Conservation (phyloP, 2,329 filamentous ascomycete species). For the Stenocarpella maydis region DNA sequence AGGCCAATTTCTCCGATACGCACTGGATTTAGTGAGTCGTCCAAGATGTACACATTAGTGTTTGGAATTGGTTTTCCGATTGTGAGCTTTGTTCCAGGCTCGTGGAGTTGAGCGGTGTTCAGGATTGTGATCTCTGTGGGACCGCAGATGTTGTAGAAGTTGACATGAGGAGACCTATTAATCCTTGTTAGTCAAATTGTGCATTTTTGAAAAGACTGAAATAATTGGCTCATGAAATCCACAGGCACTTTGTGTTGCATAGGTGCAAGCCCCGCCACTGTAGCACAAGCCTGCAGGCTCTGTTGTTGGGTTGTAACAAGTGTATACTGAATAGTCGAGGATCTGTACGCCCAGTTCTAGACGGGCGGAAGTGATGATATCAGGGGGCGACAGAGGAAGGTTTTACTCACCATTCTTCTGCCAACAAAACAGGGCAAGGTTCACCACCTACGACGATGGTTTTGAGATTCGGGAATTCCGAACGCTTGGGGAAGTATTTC, state of each 20-base stretch:
- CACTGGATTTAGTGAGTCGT: constrained; percentile 55
- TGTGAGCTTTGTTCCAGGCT: constrained; percentile 54
- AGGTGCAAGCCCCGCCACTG: not conserved
- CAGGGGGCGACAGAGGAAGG: not conserved
- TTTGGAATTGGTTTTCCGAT: constrained; percentile 66
- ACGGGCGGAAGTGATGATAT: not conserved
- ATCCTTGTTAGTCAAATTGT: not conserved
- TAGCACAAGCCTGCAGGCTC: not conserved
- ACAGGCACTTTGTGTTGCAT: too few species aligned
- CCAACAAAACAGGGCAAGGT: constrained; percentile 49
- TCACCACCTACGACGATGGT: constrained; percentile 64
- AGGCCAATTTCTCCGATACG: constrained; percentile 56
- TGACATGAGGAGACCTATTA: constrained; percentile 48
- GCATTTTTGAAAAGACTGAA: not conserved
- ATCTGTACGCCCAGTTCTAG: not conserved
- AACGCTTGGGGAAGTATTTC: constrained; percentile 52
- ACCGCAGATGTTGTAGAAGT: constrained; percentile 65
- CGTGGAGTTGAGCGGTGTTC: constrained; percentile 63
- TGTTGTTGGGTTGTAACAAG: not conserved
- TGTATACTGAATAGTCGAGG: too few species aligned
- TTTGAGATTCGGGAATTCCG: constrained; percentile 59
- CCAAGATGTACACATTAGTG: constrained; percentile 63
- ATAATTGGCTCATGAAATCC: not conserved
- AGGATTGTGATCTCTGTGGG: constrained; percentile 68
- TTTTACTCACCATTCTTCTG: constrained; percentile 57